A percentile compares a stretch with the other conserved stretches of the same genome.
These are phyloP conservation scores for Lactarius evosmus DNA, from an alignment of 768 basidiomycete genomes.

Conservation along the genomic window DNA sequence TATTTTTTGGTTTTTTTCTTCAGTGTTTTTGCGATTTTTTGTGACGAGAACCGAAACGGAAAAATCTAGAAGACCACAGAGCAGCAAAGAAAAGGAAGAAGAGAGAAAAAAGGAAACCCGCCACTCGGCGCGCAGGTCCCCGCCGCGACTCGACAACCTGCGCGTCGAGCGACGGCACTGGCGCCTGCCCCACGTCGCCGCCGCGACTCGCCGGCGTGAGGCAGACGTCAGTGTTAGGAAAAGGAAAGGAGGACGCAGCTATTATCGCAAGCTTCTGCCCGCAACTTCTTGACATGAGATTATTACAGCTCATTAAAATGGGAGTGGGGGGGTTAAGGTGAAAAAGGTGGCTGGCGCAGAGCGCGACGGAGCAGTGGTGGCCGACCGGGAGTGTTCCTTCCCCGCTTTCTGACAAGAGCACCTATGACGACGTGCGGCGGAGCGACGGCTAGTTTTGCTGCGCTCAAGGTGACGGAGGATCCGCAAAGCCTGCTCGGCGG, in stretches of 20 bases:
- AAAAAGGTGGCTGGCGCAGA: neutral
- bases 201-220: conserved; percentile 20
- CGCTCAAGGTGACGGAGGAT: conserved; percentile 1
- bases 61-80: neutral
- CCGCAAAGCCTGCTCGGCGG: neutral
- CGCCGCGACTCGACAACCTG: conserved; percentile 17
- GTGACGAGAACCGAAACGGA: neutral
- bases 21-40: neutral
- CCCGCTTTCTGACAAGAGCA: neutral
- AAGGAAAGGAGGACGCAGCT: conserved; percentile 11
- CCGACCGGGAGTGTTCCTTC: neutral
- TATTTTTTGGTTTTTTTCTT: neutral
- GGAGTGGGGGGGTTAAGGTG: neutral
- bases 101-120: neutral
- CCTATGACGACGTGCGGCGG: neutral
- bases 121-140: conserved; percentile 10
- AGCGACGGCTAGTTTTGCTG: neutral
- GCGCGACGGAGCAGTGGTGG: neutral
- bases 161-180: conserved; percentile 14
- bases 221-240: conserved; percentile 5
- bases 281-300: neutral
- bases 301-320: neutral
- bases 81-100: conserved; percentile 1
- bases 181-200: conserved; percentile 16
- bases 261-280: neutral